Base-by-base conservation (phyloP, 345 rosid species). In the Dovyalis caffra region DNA sequence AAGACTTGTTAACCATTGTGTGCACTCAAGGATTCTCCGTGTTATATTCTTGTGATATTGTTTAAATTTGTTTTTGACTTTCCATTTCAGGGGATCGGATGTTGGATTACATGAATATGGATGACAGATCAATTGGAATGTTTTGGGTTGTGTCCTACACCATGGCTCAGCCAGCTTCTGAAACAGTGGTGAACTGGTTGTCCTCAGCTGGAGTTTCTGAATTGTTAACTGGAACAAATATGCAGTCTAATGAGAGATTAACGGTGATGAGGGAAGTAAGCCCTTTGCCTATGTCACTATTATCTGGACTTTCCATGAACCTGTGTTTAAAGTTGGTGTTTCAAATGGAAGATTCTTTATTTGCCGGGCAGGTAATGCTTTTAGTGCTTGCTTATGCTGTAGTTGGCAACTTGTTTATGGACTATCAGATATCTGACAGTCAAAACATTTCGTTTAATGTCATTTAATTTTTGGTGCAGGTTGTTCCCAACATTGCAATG, bases 71-170 rank as follows among this genome's bases (percentile, higher is more conserved):
- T 20, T 64, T 63, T n/a, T n/a, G 64, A 33, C 31, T 60, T 64
- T 58, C 49, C 68, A 21, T 77, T 81, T 70, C 89, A 93, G 99
- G 96, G 79, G 97, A 95, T 75, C 92, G 90, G 74, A 85, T 91
- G 90, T 88, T 91, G 85, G 99, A 95, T 81, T 90, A 90, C 86
- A 89, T 88, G 91, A 93, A 87, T 87, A 90, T 95, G 98, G 99
- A 95, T 87, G 96, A 93, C 68, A 90, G 88, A 82, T 91, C 99
- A 57, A 82, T 90, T 76, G 98, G 97, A 83, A 95, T 95, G 99
- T 95, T 95, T 84, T 95, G 99, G 99, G 99, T 95, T 75, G 96
- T 93, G 43, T 90, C 98, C 69, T 89, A 91, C 80, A 90, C 98
- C 64, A 93, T 90, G 98, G 91, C 99, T 72, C 98, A 95, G 66